phyloP scores from a whole-genome alignment of 768 basidiomycete genomes.

The Cubamyces lactineus region DNA sequence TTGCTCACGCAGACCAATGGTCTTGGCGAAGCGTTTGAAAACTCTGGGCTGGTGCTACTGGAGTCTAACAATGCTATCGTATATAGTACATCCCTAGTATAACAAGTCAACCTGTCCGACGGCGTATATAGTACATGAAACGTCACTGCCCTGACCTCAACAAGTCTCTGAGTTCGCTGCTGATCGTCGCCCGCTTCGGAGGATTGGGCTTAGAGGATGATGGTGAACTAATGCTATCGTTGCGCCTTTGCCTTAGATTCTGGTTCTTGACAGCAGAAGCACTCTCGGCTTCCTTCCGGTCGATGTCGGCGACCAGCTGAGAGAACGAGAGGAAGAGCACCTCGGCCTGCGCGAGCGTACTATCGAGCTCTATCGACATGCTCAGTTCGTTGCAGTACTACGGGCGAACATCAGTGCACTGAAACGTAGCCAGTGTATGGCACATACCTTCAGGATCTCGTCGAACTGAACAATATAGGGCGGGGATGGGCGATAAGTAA shows the following conservation, averaged over 20 bases:
- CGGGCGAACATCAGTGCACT: constrained; percentile 4
- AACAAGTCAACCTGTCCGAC: constrained; percentile 17
- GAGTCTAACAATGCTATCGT: constrained; percentile 3
- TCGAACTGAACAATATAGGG: constrained; percentile 62
- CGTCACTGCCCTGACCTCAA: constrained; percentile 50
- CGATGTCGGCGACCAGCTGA: constrained; percentile 86
- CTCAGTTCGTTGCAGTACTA: constrained; percentile 93
- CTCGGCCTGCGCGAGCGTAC: constrained; percentile 94
- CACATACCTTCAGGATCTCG: constrained; percentile 68
- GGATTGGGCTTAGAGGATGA: constrained; percentile 31
- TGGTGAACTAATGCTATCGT: background rate
- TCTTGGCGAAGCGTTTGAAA: too few relatives aligned
- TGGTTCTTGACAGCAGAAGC: constrained; percentile 32
- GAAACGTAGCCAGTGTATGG: background rate
- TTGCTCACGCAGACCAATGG: too few relatives aligned
- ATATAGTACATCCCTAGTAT: constrained; percentile 21
- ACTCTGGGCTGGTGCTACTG: background rate
- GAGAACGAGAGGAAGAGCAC: constrained; percentile 93
- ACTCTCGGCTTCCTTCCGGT: constrained; percentile 71
- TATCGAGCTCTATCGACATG: constrained; percentile 97
- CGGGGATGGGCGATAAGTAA: background rate
- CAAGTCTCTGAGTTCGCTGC: constrained; percentile 64
- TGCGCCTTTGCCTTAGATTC: constrained; percentile 41
- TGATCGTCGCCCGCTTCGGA: constrained; percentile 50
- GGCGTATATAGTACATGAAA: constrained; percentile 9